phyloP scores from a whole-genome alignment of 2,329 filamentous ascomycete genomes.

The Alternaria sp. region DNA sequence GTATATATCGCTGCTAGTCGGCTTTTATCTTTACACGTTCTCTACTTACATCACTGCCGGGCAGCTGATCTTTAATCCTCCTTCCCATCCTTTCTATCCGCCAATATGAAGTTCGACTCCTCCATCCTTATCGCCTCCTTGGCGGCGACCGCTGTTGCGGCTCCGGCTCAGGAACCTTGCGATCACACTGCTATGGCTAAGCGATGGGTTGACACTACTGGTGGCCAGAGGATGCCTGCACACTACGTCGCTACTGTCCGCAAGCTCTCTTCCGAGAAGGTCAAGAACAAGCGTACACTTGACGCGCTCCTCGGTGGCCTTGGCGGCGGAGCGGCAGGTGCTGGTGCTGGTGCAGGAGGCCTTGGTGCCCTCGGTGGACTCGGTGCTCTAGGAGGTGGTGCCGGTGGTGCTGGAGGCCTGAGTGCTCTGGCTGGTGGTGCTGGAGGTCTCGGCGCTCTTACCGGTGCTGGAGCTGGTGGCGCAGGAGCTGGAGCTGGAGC shows the following conservation, averaged over 20 bases:
- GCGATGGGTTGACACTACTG: slow-evolving; percentile 33
- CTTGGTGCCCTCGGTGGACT: slow-evolving; percentile 8
- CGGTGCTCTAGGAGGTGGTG: neutral
- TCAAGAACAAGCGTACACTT: slow-evolving; percentile 33
- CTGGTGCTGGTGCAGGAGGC: slow-evolving; percentile 11
- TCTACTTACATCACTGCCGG: slow-evolving; percentile 30
- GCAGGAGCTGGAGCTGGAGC: neutral
- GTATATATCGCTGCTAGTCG: slow-evolving; percentile 35
- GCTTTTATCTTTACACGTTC: slow-evolving; percentile 18
- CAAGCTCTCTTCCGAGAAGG: slow-evolving; percentile 28
- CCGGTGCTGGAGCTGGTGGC: neutral
- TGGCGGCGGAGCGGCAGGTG: slow-evolving; percentile 8
- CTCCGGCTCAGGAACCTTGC: slow-evolving; percentile 23
- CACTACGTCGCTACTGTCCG: slow-evolving; percentile 31
- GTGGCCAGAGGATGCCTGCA: slow-evolving; percentile 28
- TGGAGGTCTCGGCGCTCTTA: neutral
- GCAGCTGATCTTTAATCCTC: slow-evolving; percentile 23
- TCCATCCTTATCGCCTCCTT: slow-evolving; percentile 34
- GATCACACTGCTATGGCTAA: slow-evolving; percentile 18
- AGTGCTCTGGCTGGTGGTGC: neutral
- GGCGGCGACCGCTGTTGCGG: slow-evolving; percentile 35
- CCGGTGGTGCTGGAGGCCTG: neutral
- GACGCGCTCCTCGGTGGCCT: slow-evolving; percentile 31
- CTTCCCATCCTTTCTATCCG: neutral
- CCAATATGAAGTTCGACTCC: slow-evolving; percentile 40